Evolutionary conservation across 2,329 filamentous ascomycete genomes (phyloP).

Genomic region (Neobulgaria alba): DNA sequence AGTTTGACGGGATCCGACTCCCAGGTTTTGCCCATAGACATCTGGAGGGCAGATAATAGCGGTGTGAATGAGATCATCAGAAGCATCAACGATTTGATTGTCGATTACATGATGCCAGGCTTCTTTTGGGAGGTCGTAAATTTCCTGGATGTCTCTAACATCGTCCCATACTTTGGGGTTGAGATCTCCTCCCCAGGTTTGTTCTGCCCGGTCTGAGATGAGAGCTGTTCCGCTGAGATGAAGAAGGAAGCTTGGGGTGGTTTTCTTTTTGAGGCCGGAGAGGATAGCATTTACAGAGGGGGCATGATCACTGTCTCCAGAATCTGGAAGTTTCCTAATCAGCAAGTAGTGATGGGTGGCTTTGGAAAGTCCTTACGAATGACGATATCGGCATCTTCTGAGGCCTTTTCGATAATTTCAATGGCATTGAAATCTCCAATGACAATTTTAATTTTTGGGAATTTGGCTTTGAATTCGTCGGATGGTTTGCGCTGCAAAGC

Average conservation of each 20-base stretch:
- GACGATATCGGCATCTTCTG: slow-evolving; percentile 11
- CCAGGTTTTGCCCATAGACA: slow-evolving; percentile 46
- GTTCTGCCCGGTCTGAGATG: slow-evolving; percentile 4
- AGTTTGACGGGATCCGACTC: slow-evolving; percentile 41
- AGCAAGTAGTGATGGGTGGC: neutral
- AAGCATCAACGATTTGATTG: slow-evolving; percentile 31
- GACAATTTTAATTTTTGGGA: slow-evolving; percentile 7
- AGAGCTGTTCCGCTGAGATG: slow-evolving; percentile 14
- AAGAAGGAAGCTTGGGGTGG: slow-evolving; percentile 9
- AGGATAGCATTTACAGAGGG: slow-evolving; percentile 8
- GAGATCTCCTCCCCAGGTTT: slow-evolving; percentile 16
- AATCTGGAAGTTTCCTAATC: slow-evolving; percentile 1
- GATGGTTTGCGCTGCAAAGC: slow-evolving; percentile 12
- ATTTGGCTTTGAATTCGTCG: slow-evolving; percentile 7
- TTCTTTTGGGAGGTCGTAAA: slow-evolving; percentile 35
- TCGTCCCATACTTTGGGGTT: slow-evolving; percentile 37
- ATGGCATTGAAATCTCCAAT: slow-evolving; percentile 11
- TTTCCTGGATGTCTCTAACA: slow-evolving; percentile 34
- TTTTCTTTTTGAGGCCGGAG: slow-evolving; percentile 6
- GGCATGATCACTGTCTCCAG: slow-evolving; percentile 9
- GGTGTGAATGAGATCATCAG: slow-evolving; percentile 34
- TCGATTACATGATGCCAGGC: slow-evolving; percentile 45
- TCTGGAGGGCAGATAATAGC: slow-evolving; percentile 48
- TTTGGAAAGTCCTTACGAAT: neutral
- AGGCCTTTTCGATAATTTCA: slow-evolving; percentile 8